Evolutionary conservation across 108 stramenopile species (phyloP).

Genomic region (Discostella stelligeroides): DNA sequence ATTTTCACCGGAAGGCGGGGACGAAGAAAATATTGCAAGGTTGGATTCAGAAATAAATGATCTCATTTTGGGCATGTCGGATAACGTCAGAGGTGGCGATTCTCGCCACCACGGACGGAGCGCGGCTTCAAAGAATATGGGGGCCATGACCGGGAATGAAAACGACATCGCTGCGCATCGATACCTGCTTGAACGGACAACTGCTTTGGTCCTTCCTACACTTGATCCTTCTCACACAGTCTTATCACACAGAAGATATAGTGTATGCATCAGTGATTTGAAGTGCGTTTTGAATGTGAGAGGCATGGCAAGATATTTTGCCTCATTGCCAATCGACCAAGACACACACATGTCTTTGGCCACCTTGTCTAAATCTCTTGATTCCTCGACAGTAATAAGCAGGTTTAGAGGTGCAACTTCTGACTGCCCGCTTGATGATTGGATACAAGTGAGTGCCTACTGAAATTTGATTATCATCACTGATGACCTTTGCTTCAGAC

Average conservation of each 20-base stretch:
- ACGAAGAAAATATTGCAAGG: conserved; percentile 22
- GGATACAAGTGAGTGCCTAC: conserved; percentile 40
- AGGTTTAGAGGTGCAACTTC: not conserved
- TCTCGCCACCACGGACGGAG: conserved; percentile 35
- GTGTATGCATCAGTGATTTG: conserved; percentile 88
- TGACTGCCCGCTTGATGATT: conserved; percentile 33
- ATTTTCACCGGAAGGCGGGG: conserved; percentile 22
- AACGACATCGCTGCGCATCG: conserved; percentile 5
- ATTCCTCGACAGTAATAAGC: not conserved
- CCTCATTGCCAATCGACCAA: conserved; percentile 27
- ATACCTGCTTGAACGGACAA: conserved; percentile 15
- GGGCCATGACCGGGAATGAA: not conserved
- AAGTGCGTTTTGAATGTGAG: conserved; percentile 93
- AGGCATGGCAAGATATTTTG: conserved; percentile 88
- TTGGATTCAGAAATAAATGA: conserved; percentile 38
- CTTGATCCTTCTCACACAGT: conserved; percentile 78
- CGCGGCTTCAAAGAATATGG: conserved; percentile 4
- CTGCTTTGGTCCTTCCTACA: conserved; percentile 28
- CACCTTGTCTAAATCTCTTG: not conserved
- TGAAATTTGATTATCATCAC: not conserved
- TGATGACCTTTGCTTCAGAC: not conserved
- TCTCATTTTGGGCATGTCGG: conserved; percentile 16
- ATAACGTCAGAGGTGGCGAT: conserved; percentile 35
- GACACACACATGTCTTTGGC: not conserved
- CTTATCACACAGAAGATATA: conserved; percentile 84